Base-by-base conservation (phyloP, 257 asterid genomes). In the Hygrophila difformis region DNA sequence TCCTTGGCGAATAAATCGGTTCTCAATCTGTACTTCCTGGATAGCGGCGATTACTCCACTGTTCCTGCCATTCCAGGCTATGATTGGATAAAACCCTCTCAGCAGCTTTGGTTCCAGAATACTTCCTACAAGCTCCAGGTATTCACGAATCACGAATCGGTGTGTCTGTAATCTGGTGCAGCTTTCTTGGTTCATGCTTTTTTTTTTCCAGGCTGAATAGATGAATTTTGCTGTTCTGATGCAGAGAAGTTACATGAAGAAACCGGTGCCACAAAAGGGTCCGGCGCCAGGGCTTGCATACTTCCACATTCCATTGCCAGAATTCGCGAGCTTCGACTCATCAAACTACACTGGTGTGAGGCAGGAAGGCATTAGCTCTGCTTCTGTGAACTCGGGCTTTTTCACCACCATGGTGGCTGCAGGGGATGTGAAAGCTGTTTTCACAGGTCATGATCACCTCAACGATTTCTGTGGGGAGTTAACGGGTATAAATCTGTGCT, bases 291-390 rank as follows among this genome's bases (percentile, higher is more conserved):
- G 88, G 43, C 91, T 89, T 10, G 92, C 69, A 14, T 89, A 82
- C 75, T 89, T 89, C 48, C 98, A 89, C 73, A 89, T 89, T 29
- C 98, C 98, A 5, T 65, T 89, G 64, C 96, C 93, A 15, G 98
- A 89, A 64, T 85, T 60, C 39, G 78, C 82, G 15, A 86, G 66
- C 59, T 89, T 89, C 51, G 88, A 77, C 50, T 66, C 93, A 6
- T 67, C 96, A 21, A 89, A 89, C 63, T 64, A 51, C 51, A 89
- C 96, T 0, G 98, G 98, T 3, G 77, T 55, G 53, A 82, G 26
- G 47, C 96, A 79, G 57, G 98, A 85, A 63, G 93, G 85, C 60
- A 85, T 85, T 18, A 75, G 98, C 73, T 89, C 98, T 33, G 76
- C 98, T 5, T 18, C 82, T 3, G 52, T 82, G 24, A 89, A 89